Evolutionary conservation across 2,329 filamentous ascomycete genomes (phyloP), one percentile per base, ranked within the genome.

Genomic region (Elsinoe batatas): DNA sequence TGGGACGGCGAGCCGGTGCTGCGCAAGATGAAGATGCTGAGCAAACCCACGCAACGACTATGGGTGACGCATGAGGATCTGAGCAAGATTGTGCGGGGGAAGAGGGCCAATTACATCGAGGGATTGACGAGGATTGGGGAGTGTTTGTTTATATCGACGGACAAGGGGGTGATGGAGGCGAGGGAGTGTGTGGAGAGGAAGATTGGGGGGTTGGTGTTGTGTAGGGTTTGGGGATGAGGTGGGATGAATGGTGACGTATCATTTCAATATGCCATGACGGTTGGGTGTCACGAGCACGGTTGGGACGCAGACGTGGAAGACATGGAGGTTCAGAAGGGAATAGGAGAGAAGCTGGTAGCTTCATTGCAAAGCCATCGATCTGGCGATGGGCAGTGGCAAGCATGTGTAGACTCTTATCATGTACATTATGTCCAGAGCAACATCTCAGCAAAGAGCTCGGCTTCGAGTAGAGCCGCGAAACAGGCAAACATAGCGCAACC

Each of bases 1-100:
- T 88, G 81, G 81, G 83, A 90, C 62, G 86, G 86, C 66, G 77
- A 84, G 69, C 88, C 91, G 5, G 89, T 95, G 18, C 72, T 96
- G 62, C 76, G 76, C 59, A 78, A 81, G 61, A 78, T 91, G 64
- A 69, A 71, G 49, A 69, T 85, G 66, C 75, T 95, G 58, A 85
- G 80, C 65, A 91, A 84, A 70, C 86, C 89, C 8, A 91, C 81
- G 64, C 79, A 88, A 61, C 72, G 82, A 63, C 79, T 94, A 67
- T 85, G 79, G 63, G 76, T 88, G 59, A 76, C 82, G 51, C 76
- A 84, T 20, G 60, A 72, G 13, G 79, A 83, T 46, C 70, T 96
- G 58, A 77, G 79, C 42, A 72, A 75, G 57, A 75, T 96, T 30
- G 79, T 84, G 6, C 76, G 85, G 60, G 91, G 91, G 2, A 78